Evolutionary conservation across 2,329 filamentous ascomycete genomes (phyloP), one percentile per base, ranked within the genome.

Genomic region (Diaporthe eres): DNA sequence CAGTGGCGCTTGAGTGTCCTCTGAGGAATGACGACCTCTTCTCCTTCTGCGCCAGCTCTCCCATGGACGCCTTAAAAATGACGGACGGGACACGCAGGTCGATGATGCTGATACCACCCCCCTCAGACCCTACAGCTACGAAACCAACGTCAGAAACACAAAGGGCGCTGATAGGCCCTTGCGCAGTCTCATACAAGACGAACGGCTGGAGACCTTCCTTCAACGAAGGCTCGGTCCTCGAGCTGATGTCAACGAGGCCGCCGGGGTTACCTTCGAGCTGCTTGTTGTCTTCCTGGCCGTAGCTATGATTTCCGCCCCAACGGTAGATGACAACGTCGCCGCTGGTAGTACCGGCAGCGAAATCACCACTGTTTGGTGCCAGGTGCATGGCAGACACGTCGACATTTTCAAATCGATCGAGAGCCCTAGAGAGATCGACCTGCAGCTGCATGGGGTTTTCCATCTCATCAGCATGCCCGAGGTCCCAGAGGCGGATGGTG

Each of bases 141-240:
- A 99, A 99, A 0, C 97, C 97, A 17, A 98, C 92, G 82, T 98
- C 95, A n/a, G 95, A 97, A 74, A 97, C 91, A 75, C 94, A 93
- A 51, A 97, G 82, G 1, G 93, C 94, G 31, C 92, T 96, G 44
- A 98, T 92, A 1, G 94, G 88, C 0, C 96, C 97, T 81, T 95
- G 92, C 82, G 94, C 91, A 89, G 96, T 94, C 82, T 97, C 92
- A 75, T 98, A 92, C 44, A 98, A 86, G 1, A 94, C 92, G 77
- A 94, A 90, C 1, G 97, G 97, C 78, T 98, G 80, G 57, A 86
- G 77, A 1, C 83, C 84, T 80, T 97, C 94, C 80, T 93, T 96
- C 49, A 99, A 84, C 2, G 85, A 85, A 1, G 90, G 88, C 78
- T 98, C 96, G 5, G 92, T 90, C 75, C 95, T 90, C 17, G 92